Base-by-base conservation (phyloP, 2,329 filamentous ascomycete species). In the Byssothecium circinans region DNA sequence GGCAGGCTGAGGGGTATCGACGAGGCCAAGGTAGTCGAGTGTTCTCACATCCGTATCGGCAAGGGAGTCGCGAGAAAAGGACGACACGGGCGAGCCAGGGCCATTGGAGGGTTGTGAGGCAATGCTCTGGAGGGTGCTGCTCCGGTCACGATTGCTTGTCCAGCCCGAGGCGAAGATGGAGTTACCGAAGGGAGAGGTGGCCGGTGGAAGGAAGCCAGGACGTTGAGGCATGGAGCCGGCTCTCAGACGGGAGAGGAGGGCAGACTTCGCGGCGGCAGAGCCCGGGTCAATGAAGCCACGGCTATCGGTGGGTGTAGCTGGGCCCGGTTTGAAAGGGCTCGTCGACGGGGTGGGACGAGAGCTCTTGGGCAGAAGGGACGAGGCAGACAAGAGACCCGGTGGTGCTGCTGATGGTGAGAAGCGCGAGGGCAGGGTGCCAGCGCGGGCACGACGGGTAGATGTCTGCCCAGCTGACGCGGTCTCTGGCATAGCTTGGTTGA, bases 141-240 rank as follows among this genome's bases (percentile, higher is more conserved):
- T 89, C 57, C 92, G 82, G 59, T 95, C 89, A 48, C 92, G 86
- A 23, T 84, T 85, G 37, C 81, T 81, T 34, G 88, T 83, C 91
- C 92, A 97, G 66, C 84, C 90, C 58, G 88, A 91, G 15, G 84
- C 83, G 73, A 97, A 97, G 52, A 96, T 83, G 17, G 90, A 91
- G 19, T 89, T 88, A 0, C 92, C 92, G 64, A 97, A 96, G 0
- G 91, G 89, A 43, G 73, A 75, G 17, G 81, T 67, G 65, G 69
- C 63, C 2, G 75, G 69, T 61, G 81, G 73, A 59, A 85, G 59
- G 54, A 87, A 87, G 33, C 85, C 88, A 55, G 86, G 84, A 50
- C 89, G 85, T 71, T 96, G 92, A 38, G 92, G 92, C 88, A 96
- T 91, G 22, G 92, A 96, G 11, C 92, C 92, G 41, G 92, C 91